Conservation (phyloP, 1,139 yeast genomes). For the Lodderomyces metapsilosis region DNA sequence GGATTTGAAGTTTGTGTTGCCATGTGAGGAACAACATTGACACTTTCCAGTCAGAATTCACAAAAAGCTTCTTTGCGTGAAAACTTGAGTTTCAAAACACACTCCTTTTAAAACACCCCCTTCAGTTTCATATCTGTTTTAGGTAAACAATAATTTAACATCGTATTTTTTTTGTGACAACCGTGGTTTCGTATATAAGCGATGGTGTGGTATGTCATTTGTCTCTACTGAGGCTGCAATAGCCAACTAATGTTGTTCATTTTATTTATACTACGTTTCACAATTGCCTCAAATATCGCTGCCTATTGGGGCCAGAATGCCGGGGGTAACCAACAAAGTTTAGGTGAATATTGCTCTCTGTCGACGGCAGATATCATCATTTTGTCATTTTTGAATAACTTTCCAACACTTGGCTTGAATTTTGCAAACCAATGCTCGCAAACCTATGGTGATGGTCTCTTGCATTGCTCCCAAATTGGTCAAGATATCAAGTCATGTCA, state of each 20-base stretch:
- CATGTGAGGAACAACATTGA: too few species aligned
- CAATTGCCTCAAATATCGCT: constrained; percentile 30
- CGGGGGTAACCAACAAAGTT: constrained; percentile 60
- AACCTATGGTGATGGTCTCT: constrained; percentile 50
- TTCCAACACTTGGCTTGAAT: constrained; percentile 51
- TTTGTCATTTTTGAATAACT: constrained; percentile 61
- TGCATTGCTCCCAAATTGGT: constrained; percentile 60
- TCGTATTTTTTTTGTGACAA: not conserved
- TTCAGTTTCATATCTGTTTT: constrained; percentile 3
- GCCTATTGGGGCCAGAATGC: constrained; percentile 90
- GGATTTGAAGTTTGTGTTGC: not conserved
- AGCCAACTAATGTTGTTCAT: constrained; percentile 4
- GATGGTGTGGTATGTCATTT: not conserved
- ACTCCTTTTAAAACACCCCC: constrained; percentile 1
- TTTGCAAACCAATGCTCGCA: constrained; percentile 65
- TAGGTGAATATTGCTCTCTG: constrained; percentile 63
- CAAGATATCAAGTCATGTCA: constrained; percentile 76
- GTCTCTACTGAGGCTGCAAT: not conserved
- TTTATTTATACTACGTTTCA: constrained; percentile 3
- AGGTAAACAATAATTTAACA: not conserved
- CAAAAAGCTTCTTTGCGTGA: not conserved
- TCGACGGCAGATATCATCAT: constrained; percentile 66
- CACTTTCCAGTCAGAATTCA: too few species aligned
- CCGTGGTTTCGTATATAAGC: not conserved
- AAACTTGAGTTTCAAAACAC: not conserved